Base-by-base conservation (phyloP, 495 filamentous ascomycete species). In the Neurospora tetraspora region DNA sequence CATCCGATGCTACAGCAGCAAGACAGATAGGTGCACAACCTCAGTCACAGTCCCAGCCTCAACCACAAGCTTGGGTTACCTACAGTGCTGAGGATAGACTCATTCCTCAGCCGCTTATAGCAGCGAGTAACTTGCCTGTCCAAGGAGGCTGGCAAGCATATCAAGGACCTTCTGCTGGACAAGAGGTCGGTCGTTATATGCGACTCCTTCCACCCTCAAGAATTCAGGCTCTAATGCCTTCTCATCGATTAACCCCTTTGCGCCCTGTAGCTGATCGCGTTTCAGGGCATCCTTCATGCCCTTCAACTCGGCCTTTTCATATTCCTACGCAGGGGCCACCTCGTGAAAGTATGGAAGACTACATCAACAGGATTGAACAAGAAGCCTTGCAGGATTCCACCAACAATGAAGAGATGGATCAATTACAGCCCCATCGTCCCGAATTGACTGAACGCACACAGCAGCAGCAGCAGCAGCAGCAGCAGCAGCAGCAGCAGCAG, bases 331-430 rank as follows among this genome's bases (percentile, higher is more conserved):
- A 18, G 5, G 39, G 74, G 4, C 75, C 76, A 14, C 34, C 42
- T 3, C 16, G 14, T 16, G 81, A 83, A 72, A 80, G 69, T 23
- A 80, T 83, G 70, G 75, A 75, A 59, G 78, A 83, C 9, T 84
- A 82, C 68, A 84, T 83, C 69, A 65, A 69, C 45, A 80, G 82
- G 70, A 83, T 83, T 42, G 82, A 83, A 70, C 76, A 73, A 37
- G 81, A 83, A 71, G 72, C 75, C 10, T 65, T 71, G 7, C 39
- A 65, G 18, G 4, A 16, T 65, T 36, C 53, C 27, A 34, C 53
- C 31, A 65, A 65, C 53, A 36, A 65, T 34, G 53, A 36, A 65
- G 27, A 34, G 4, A 36, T 65, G 6, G 27, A 34, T 36, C 14
- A 34, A 36, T 36, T 31, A 65, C 53, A 34, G 53, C 27, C 27